These are phyloP conservation scores for Flaveria ramosissima DNA, from an alignment of 129 eudicot species.

Conservation along the genomic window DNA sequence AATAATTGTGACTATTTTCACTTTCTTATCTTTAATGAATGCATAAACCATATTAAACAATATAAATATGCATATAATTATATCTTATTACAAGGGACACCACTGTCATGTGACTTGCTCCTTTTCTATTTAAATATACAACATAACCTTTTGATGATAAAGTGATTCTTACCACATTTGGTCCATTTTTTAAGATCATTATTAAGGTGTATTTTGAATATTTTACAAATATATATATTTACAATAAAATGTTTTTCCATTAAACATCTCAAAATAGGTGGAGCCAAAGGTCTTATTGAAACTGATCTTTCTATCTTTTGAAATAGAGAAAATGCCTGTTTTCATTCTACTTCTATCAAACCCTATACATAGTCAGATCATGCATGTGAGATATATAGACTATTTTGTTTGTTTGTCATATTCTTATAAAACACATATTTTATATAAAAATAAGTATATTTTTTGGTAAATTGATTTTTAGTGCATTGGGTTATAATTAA, in stretches of 20 bases:
- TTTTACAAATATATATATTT: not conserved
- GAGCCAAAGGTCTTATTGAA: no score
- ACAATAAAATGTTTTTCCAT: no score
- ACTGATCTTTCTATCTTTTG: no score
- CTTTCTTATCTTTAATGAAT: not conserved
- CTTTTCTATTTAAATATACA: no score
- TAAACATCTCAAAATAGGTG: no score
- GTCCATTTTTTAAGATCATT: not conserved
- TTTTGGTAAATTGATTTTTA: not conserved
- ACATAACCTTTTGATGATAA: not conserved
- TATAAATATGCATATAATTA: not conserved
- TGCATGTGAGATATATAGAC: no score
- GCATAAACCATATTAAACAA: not conserved
- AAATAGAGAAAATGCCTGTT: no score
- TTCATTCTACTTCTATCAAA: no score
- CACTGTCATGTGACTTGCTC: not conserved
- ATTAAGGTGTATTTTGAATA: not conserved
- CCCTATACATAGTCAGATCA: no score
- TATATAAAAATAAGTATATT: not conserved
- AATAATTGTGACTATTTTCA: not conserved
- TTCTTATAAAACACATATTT: not conserved
- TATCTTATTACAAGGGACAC: not conserved
- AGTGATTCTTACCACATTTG: no score
- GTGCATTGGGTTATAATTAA: not conserved
- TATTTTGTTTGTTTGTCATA: no score